Evolutionary conservation across 2,329 filamentous ascomycete species (phyloP).

Genomic region (Penicillium griseofulvum): DNA sequence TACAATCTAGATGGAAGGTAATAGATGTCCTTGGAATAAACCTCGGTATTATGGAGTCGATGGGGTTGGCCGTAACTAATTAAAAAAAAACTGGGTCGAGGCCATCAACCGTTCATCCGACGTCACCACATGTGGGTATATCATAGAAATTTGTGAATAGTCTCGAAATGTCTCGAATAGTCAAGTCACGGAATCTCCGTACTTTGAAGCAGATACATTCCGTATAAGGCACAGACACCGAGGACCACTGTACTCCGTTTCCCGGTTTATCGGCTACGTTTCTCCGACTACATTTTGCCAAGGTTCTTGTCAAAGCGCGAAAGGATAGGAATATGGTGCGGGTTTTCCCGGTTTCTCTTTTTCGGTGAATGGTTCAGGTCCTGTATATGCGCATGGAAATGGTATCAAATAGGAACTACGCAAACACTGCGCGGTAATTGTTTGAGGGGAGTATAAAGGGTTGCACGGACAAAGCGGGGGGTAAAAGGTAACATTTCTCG

Average conservation of each 20-base stretch:
- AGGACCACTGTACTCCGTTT: conserved; percentile 22
- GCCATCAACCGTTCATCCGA: conserved; percentile 15
- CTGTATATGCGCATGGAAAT: not conserved
- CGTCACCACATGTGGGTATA: conserved; percentile 20
- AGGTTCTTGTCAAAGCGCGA: conserved; percentile 9
- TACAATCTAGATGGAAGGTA: not conserved
- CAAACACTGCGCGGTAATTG: not conserved
- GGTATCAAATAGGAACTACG: not conserved
- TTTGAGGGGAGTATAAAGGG: not conserved
- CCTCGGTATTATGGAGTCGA: conserved; percentile 7
- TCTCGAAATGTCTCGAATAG: not conserved
- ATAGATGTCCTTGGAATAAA: conserved; percentile 11
- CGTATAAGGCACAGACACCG: not conserved
- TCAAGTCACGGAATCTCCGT: too few species aligned
- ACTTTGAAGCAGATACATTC: not conserved
- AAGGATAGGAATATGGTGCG: not conserved
- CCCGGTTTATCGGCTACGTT: conserved; percentile 6
- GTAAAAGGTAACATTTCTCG: not conserved
- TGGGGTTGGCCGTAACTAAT: conserved; percentile 8
- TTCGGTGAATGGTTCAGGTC: conserved; percentile 12
- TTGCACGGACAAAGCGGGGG: conserved; percentile 3
- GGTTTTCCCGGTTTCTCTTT: conserved; percentile 10
- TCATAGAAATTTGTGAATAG: conserved; percentile 9
- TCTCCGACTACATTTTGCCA: conserved; percentile 1
- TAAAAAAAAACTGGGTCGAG: conserved; percentile 24